Base-by-base conservation (phyloP, 257 asterid species). In the Striga asiatica region DNA sequence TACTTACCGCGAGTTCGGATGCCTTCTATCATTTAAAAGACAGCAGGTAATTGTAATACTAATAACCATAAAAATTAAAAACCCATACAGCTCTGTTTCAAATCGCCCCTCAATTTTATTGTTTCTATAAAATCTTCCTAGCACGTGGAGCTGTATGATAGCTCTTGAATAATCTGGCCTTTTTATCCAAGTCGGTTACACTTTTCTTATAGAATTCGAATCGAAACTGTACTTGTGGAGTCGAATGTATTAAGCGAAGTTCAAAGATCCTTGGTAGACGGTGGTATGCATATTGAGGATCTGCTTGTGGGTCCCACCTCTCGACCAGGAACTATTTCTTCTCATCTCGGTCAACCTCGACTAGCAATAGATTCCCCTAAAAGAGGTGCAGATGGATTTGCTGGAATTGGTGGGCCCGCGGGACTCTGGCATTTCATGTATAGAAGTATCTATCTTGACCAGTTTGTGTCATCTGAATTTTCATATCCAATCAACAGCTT, bases 401-500 rank as follows among this genome's bases (percentile, higher is more conserved):
- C 41, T 42, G 81, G 93, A 19, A 57, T 74, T 59, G 99, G 94
- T 62, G 99, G 99, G 61, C 95, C 97, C 24, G 93, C 84, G 56
- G 99, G 99, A 48, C 83, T 92, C 35, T 92, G 99, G 97, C 99
- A 92, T 81, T 92, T 92, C 76, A 75, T 92, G 37, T 92, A 92
- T 60, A 79, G 91, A 62, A 92, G 93, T 69, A 79, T 80, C 59
- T 77, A 64, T 76, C 91, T 81, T 34, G 91, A 82, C 72, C 99
- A 92, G 66, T 92, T 77, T 54, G 97, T 92, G 55, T 72, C 99
- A 1, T 92, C 99, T 51, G 97, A 88, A 70, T 84, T 88, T 75
- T 76, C 99, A 1, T 72, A 95, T 5, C 91, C 99, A 18, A 76
- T 92, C 68, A 79, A 75, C 73, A 79, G 78, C 77, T 56, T 55